A percentile compares a stretch with the other conserved stretches of the same genome.
Conservation (phyloP, 1,139 yeast genomes). For the Arxiozyma slooffiae region DNA sequence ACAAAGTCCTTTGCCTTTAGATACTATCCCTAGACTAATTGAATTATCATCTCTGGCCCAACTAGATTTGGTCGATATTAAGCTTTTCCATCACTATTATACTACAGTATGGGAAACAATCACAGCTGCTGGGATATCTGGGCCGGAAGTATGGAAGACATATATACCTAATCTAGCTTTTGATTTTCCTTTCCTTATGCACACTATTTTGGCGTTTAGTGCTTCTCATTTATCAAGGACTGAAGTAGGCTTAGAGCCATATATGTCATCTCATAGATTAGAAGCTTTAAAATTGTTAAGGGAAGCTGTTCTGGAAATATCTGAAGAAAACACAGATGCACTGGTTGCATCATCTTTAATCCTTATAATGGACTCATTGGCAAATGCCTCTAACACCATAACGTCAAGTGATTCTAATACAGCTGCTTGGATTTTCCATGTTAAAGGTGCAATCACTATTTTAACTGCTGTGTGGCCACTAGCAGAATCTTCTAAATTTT, state of each 20-base stretch:
- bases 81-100: slow-evolving; percentile 79
- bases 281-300: slow-evolving; percentile 73
- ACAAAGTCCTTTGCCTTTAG: background rate
- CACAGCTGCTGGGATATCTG: slow-evolving; percentile 83
- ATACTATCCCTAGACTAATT: slow-evolving; percentile 4
- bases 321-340: slow-evolving; percentile 81
- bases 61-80: slow-evolving; percentile 65
- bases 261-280: slow-evolving; percentile 78
- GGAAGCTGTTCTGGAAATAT: slow-evolving; percentile 76
- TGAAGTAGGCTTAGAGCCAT: slow-evolving; percentile 66
- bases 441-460: slow-evolving; percentile 92
- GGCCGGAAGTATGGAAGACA: slow-evolving; percentile 73
- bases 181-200: slow-evolving; percentile 84
- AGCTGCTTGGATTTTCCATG: slow-evolving; percentile 94
- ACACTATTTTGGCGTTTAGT: slow-evolving; percentile 76
- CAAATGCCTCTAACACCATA: slow-evolving; percentile 72
- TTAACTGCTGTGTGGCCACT: slow-evolving; percentile 92
- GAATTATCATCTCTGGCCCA: slow-evolving; percentile 24
- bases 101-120: slow-evolving; percentile 78
- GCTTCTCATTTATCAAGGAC: slow-evolving; percentile 83
- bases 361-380: slow-evolving; percentile 83
- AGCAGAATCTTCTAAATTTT: slow-evolving; percentile 65
- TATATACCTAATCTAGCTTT: slow-evolving; percentile 86
- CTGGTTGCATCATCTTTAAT: slow-evolving; percentile 84
- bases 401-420: slow-evolving; percentile 33